phyloP scores from a whole-genome alignment of 163 green algal species.

The Chlorella variabilis region DNA sequence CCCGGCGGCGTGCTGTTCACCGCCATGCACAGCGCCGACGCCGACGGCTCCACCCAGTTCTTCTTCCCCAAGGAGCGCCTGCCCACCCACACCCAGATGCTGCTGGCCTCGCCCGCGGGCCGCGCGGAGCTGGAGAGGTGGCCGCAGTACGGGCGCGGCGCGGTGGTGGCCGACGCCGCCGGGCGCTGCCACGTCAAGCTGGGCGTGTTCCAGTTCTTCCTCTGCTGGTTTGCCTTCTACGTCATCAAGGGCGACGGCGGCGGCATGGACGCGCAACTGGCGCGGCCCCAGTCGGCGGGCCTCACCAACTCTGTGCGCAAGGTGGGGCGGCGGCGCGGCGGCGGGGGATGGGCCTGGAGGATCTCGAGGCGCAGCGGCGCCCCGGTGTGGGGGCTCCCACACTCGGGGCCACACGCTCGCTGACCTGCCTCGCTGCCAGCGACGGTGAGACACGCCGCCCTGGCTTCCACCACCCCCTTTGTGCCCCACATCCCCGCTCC shows the following conservation, averaged over 20 bases:
- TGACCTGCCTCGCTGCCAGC: too few species aligned
- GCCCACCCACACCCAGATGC: slow-evolving; percentile 82
- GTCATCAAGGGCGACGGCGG: slow-evolving; percentile 59
- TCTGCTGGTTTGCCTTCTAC: slow-evolving; percentile 87
- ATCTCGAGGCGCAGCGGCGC: background rate
- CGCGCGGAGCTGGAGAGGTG: slow-evolving; percentile 65
- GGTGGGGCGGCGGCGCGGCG: background rate
- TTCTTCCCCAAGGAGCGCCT: slow-evolving; percentile 81
- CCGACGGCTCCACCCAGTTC: slow-evolving; percentile 77
- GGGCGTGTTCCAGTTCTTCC: slow-evolving; percentile 77
- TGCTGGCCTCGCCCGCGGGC: slow-evolving; percentile 64
- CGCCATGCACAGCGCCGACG: slow-evolving; percentile 78
- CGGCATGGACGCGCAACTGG: slow-evolving; percentile 18
- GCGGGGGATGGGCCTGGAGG: background rate
- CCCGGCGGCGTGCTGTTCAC: slow-evolving; percentile 77
- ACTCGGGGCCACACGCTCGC: too few species aligned
- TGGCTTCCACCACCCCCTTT: too few species aligned
- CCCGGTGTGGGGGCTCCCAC: too few species aligned
- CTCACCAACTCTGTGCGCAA: slow-evolving; percentile 42
- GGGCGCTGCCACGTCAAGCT: slow-evolving; percentile 65
- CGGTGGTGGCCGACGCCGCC: slow-evolving; percentile 43
- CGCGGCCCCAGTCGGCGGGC: slow-evolving; percentile 7
- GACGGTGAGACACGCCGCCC: too few species aligned
- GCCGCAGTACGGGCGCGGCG: slow-evolving; percentile 76
- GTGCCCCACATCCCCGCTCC: too few species aligned